Evolutionary conservation across 2,329 filamentous ascomycete genomes (phyloP).

Genomic region (Neonectria hederae): DNA sequence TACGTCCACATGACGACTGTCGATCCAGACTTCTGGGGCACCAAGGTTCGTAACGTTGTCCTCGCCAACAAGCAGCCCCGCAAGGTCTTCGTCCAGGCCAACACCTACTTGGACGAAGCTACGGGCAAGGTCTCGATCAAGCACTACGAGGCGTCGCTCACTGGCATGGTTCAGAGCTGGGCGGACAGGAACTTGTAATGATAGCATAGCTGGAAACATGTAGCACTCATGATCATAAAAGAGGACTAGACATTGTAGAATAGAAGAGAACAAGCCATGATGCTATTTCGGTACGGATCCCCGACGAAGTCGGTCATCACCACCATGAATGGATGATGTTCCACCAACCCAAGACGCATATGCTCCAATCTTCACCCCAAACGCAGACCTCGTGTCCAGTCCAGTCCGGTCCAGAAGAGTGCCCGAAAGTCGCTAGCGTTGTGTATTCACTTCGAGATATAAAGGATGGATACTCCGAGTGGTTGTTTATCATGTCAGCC

Average conservation of each 20-base stretch:
- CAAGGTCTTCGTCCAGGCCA: conserved; percentile 94
- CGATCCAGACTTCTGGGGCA: conserved; percentile 83
- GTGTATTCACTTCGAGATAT: conserved; percentile 30
- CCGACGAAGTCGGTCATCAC: background rate
- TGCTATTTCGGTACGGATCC: conserved; percentile 11
- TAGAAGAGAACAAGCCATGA: conserved; percentile 28
- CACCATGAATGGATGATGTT: conserved; percentile 7
- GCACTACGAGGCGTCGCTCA: conserved; percentile 84
- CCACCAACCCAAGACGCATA: conserved; percentile 16
- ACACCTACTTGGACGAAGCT: conserved; percentile 76
- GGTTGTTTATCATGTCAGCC: conserved; percentile 46
- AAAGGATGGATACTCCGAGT: conserved; percentile 35
- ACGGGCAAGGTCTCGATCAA: conserved; percentile 78
- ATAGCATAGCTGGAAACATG: background rate
- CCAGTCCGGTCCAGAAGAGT: conserved; percentile 24
- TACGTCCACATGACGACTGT: conserved; percentile 88
- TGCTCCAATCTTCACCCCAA: conserved; percentile 26
- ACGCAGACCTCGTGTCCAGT: conserved; percentile 29
- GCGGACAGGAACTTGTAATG: conserved; percentile 66
- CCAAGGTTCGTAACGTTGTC: conserved; percentile 79
- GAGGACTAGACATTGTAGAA: conserved; percentile 24
- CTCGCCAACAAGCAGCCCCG: conserved; percentile 81
- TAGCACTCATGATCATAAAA: conserved; percentile 19
- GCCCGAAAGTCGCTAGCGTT: conserved; percentile 27
- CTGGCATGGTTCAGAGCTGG: conserved; percentile 87